A percentile compares a stretch with the other conserved stretches of the same genome.
Conservation (phyloP, 345 rosid species). For the Rhodamnia argentea region DNA sequence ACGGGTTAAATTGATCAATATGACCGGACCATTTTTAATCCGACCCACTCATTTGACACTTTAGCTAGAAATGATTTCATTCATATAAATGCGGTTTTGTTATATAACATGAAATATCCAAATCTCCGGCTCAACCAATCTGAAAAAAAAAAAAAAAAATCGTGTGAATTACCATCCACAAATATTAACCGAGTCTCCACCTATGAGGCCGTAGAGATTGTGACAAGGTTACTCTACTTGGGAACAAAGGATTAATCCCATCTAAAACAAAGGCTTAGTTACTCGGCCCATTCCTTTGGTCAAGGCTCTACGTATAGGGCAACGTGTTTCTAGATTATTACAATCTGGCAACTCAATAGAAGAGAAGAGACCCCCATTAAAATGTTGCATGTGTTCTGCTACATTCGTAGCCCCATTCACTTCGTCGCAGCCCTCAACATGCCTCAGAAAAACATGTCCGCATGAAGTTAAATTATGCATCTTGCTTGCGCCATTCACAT, state of each 20-base stretch:
- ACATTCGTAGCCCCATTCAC: background rate
- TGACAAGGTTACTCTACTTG: background rate
- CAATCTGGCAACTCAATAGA: background rate
- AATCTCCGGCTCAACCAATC: background rate
- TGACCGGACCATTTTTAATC: too few species aligned
- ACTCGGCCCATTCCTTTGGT: background rate
- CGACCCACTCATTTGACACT: too few species aligned
- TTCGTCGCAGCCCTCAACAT: background rate
- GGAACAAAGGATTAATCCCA: background rate
- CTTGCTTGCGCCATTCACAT: background rate
- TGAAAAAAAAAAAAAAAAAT: background rate
- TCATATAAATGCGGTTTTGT: background rate
- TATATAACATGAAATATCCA: background rate
- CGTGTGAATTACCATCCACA: background rate
- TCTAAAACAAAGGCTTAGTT: background rate
- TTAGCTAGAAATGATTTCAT: background rate
- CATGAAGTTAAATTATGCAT: background rate
- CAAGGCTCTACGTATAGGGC: background rate
- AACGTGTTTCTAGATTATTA: background rate
- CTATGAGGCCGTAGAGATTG: background rate
- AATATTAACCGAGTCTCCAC: background rate
- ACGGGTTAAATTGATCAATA: too few species aligned
- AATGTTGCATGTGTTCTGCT: background rate
- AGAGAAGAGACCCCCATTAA: background rate
- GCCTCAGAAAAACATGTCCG: background rate